Conservation (phyloP, 495 filamentous ascomycete genomes). For the Penicillium psychrofluorescens region DNA sequence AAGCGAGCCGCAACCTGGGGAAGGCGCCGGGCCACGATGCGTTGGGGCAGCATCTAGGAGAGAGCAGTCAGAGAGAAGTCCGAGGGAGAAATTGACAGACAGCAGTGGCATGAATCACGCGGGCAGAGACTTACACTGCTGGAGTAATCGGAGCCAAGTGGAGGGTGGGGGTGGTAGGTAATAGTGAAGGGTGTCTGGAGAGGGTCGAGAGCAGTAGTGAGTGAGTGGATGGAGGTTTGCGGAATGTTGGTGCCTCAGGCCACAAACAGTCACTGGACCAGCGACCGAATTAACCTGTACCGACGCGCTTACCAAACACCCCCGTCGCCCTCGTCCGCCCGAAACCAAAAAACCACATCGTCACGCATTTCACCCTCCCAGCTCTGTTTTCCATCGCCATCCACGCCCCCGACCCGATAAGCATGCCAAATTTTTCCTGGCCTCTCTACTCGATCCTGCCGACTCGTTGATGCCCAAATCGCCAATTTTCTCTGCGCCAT, state of each 20-base stretch:
- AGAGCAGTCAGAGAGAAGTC: no score
- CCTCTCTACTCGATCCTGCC: constrained; percentile 41
- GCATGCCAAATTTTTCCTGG: constrained; percentile 56
- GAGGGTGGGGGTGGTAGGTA: constrained; percentile 7
- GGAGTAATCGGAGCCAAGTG: constrained; percentile 1
- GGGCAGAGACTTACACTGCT: no score
- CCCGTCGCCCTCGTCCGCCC: constrained; percentile 8
- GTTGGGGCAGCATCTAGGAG: constrained; percentile 59
- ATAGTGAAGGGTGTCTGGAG: constrained; percentile 17
- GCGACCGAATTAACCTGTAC: no score
- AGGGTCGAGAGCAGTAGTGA: constrained; percentile 23
- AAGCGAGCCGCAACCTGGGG: constrained; percentile 37
- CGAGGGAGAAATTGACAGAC: constrained; percentile 8
- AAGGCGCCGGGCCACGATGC: constrained; percentile 44
- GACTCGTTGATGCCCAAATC: constrained; percentile 61
- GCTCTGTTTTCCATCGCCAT: constrained; percentile 29
- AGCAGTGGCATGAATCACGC: constrained; percentile 3
- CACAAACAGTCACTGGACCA: background rate
- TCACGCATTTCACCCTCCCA: constrained; percentile 29
- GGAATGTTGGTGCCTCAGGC: constrained; percentile 16
- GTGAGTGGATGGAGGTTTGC: constrained; percentile 31
- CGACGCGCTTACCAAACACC: no score
- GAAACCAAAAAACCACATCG: constrained; percentile 38
- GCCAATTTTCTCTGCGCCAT: constrained; percentile 51
- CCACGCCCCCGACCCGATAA: constrained; percentile 38